phyloP scores from a whole-genome alignment of 768 basidiomycete genomes.

The Rhodocollybia butyracea region DNA sequence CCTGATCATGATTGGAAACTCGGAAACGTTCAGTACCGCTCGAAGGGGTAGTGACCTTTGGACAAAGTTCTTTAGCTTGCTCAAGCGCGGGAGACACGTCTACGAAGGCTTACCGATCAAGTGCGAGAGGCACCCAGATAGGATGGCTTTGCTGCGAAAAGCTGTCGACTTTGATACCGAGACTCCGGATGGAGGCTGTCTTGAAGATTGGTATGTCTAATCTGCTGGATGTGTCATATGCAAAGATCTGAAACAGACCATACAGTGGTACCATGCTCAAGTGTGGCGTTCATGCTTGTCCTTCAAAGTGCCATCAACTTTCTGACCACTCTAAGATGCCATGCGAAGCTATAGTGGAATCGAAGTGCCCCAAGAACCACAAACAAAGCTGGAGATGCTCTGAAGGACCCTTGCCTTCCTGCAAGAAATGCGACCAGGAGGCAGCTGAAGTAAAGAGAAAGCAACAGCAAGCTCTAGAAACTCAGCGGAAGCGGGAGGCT shows the following conservation, averaged over 20 bases:
- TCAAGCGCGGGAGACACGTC: constrained; percentile 41
- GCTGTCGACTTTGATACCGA: constrained; percentile 47
- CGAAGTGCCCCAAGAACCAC: constrained; percentile 46
- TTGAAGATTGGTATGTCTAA: constrained; percentile 49
- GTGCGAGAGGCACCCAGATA: constrained; percentile 54
- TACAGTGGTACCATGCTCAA: constrained; percentile 43
- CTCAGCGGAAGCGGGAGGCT: constrained; percentile 41
- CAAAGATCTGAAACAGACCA: background rate
- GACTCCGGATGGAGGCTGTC: constrained; percentile 65
- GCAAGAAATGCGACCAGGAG: constrained; percentile 46
- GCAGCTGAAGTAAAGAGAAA: constrained; percentile 38
- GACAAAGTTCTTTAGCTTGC: constrained; percentile 43
- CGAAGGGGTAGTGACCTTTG: constrained; percentile 52
- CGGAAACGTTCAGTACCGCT: constrained; percentile 51
- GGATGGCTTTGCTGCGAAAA: constrained; percentile 32
- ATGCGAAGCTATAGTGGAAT: constrained; percentile 36
- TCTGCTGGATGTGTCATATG: background rate
- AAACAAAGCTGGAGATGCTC: constrained; percentile 40
- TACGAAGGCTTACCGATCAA: constrained; percentile 58
- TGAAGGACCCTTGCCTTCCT: constrained; percentile 31
- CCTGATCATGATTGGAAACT: constrained; percentile 65
- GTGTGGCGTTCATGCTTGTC: constrained; percentile 53
- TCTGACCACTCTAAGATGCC: constrained; percentile 51
- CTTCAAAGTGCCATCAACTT: constrained; percentile 60
- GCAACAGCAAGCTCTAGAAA: constrained; percentile 33